A percentile compares a stretch with the other conserved stretches of the same genome.
These are phyloP conservation scores for Cladosporium sp. DNA, from an alignment of 2,329 filamentous ascomycete species.

Conservation along the genomic window DNA sequence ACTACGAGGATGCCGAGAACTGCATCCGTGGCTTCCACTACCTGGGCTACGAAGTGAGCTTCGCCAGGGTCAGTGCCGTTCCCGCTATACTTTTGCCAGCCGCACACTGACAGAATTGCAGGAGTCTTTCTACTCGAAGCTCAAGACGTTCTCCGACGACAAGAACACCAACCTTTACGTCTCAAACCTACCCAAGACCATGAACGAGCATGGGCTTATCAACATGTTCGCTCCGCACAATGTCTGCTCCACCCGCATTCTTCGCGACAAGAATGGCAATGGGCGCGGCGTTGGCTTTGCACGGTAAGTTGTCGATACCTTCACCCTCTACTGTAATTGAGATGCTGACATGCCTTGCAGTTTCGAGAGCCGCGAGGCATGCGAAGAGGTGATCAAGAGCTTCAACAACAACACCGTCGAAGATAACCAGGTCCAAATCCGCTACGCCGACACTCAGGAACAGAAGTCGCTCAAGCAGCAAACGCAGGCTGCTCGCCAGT, in stretches of 20 bases:
- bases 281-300: slow-evolving; percentile 97
- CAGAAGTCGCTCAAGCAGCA: slow-evolving; percentile 97
- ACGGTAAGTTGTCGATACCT: slow-evolving; percentile 55
- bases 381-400: slow-evolving; percentile 79
- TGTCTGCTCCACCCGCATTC: slow-evolving; percentile 90
- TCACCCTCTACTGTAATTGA: background rate
- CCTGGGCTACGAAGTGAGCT: slow-evolving; percentile 94
- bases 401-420: slow-evolving; percentile 71
- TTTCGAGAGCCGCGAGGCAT: slow-evolving; percentile 83
- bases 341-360: slow-evolving; percentile 43
- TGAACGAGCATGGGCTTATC: slow-evolving; percentile 82
- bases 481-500: slow-evolving; percentile 89
- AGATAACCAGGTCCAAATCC: slow-evolving; percentile 82
- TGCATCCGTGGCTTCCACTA: slow-evolving; percentile 95
- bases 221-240: slow-evolving; percentile 74
- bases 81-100: slow-evolving; percentile 4
- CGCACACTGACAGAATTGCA: slow-evolving; percentile 37
- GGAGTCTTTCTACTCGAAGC: slow-evolving; percentile 97
- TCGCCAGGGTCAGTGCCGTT: slow-evolving; percentile 70
- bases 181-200: slow-evolving; percentile 86
- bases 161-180: slow-evolving; percentile 94
- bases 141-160: slow-evolving; percentile 92
- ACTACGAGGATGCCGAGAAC: slow-evolving; percentile 82
- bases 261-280: slow-evolving; percentile 84
- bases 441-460: slow-evolving; percentile 92